Base-by-base conservation (phyloP, 2,329 filamentous ascomycete species). In the Talaromyces atroroseus region DNA sequence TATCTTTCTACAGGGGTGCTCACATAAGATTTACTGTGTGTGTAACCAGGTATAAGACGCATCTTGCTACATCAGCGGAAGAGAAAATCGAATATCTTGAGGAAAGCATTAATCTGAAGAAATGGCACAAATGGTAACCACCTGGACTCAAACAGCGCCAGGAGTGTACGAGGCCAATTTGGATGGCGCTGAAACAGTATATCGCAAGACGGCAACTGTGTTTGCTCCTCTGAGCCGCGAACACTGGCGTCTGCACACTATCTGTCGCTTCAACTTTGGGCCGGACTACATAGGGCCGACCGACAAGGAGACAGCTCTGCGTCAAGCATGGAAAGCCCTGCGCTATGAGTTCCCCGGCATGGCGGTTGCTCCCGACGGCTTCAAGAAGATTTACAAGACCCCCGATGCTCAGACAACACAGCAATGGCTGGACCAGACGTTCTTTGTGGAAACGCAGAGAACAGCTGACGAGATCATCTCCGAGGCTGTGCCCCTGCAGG, bases 81-180 rank as follows among this genome's bases (percentile, higher is more conserved):
- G 5, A 29, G 5, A 8, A 29, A 29, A 8, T 29, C 8, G 26
- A 29, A 29, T n/a, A 29, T 29, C 4, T 29, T 8, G 5, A 29
- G 5, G 26, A 29, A 29, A 29, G 8, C 26, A 5, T 5, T 29
- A 29, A 5, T 29, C 26, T n/a, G 26, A 29, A 29, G 26, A 29
- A 29, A 4, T 5, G 26, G 26, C 8, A 5, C n/a, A 38, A 23
- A 49, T 49, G 48, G 29, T 26, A 12, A 40, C 48, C 8, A 40
- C 48, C 32, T 49, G 48, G 48, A 38, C 48, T 7, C 12, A 49
- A 34, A 49, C 21, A 24, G 32, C 48, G 21, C 32, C 48, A 24
- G 48, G 48, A 7, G 48, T 49, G 18, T 49, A 49, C 23, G 32
- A 49, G 20, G 48, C 48, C 32, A 49, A 44, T 62, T 84, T 57